Conservation (phyloP, 2,329 filamentous ascomycete genomes). For the Ophiognomonia clavigignenti-juglandacearum region DNA sequence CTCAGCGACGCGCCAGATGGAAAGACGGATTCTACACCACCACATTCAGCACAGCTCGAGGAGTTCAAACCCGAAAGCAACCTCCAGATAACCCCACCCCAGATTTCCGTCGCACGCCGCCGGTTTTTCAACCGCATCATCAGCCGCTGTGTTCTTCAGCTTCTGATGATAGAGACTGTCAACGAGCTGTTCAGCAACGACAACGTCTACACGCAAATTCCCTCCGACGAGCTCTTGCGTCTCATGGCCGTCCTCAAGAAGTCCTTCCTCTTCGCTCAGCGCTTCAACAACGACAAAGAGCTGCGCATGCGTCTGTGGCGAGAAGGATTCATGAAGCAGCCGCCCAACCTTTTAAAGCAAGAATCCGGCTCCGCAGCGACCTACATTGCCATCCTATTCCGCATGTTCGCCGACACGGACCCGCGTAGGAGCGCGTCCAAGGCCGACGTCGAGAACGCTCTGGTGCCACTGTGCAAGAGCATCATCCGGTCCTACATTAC, state of each 20-base stretch:
- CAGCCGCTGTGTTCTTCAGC: slow-evolving; percentile 92
- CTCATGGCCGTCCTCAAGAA: slow-evolving; percentile 95
- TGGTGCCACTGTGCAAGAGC: slow-evolving; percentile 92
- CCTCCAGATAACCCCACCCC: slow-evolving; percentile 80
- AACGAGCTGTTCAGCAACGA: slow-evolving; percentile 98
- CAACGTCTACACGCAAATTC: slow-evolving; percentile 88
- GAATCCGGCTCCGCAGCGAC: slow-evolving; percentile 89
- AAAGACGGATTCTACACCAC: slow-evolving; percentile 29
- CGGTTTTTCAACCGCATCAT: slow-evolving; percentile 99
- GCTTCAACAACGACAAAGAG: slow-evolving; percentile 97
- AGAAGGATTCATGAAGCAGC: slow-evolving; percentile 99
- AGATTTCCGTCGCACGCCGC: slow-evolving; percentile 86
- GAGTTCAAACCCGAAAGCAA: slow-evolving; percentile 78
- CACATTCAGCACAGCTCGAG: slow-evolving; percentile 51
- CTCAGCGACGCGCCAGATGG: slow-evolving; percentile 27
- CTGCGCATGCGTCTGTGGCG: slow-evolving; percentile 90
- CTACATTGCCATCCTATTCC: slow-evolving; percentile 91
- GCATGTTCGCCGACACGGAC: slow-evolving; percentile 92
- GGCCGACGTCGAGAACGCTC: slow-evolving; percentile 79
- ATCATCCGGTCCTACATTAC: slow-evolving; percentile 81
- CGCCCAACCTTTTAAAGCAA: slow-evolving; percentile 95
- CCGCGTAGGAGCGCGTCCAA: slow-evolving; percentile 77
- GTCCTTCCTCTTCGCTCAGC: slow-evolving; percentile 92
- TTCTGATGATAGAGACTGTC: slow-evolving; percentile 99
- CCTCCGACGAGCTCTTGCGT: slow-evolving; percentile 79